Evolutionary conservation across 352 stramenopile genomes (phyloP).

Genomic region (Pythium pyrilobum): DNA sequence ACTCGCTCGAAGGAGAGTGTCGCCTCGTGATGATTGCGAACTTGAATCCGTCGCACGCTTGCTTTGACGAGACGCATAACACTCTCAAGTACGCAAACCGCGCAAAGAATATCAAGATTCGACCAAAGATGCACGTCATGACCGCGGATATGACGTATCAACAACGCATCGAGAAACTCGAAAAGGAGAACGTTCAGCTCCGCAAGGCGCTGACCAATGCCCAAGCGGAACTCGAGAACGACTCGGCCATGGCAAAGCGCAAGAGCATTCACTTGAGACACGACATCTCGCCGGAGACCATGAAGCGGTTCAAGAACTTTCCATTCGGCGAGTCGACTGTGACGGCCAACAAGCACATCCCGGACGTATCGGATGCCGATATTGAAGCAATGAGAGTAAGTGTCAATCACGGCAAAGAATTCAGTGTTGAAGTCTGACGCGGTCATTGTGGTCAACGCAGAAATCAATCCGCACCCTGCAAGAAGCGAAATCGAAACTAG

Average conservation of each 20-base stretch:
- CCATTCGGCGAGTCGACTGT: conserved; percentile 12
- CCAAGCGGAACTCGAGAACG: conserved; percentile 23
- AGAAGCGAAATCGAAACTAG: conserved; percentile 25
- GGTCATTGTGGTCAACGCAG: conserved; percentile 7
- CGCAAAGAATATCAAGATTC: conserved; percentile 90
- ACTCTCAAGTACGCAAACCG: conserved; percentile 88
- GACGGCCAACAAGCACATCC: not conserved
- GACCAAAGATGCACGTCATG: conserved; percentile 79
- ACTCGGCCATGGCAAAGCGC: conserved; percentile 22
- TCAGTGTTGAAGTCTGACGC: not conserved
- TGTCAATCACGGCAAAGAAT: not conserved
- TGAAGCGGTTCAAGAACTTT: conserved; percentile 43
- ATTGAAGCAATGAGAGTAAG: conserved; percentile 25
- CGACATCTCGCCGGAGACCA: conserved; percentile 27
- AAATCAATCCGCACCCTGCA: conserved; percentile 26
- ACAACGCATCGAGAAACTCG: conserved; percentile 50
- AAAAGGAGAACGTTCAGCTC: conserved; percentile 45
- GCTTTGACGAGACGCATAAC: conserved; percentile 88
- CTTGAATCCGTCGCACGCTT: conserved; percentile 64
- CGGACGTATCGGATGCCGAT: conserved; percentile 6
- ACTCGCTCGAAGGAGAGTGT: conserved; percentile 87
- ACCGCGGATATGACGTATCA: conserved; percentile 63
- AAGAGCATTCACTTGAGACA: conserved; percentile 32
- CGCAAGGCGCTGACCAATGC: conserved; percentile 29
- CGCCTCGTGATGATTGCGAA: conserved; percentile 90